phyloP scores from a whole-genome alignment of 129 eudicot genomes.

The Dittrichia graveolens region DNA sequence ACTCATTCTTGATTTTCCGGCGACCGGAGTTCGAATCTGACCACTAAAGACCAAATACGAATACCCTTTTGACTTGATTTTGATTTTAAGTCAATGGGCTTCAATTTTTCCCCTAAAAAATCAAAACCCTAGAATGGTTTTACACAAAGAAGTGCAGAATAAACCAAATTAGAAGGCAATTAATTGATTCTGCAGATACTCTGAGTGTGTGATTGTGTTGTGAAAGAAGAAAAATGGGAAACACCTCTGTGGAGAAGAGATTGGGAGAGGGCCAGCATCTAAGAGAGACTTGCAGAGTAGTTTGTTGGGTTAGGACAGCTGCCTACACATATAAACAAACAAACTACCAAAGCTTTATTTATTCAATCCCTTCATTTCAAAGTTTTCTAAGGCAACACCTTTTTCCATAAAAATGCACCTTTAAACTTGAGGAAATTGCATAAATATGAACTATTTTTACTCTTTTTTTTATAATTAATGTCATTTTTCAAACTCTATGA shows the following conservation, averaged over 20 bases:
- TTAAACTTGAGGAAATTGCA: too few relatives aligned
- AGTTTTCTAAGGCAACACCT: background rate
- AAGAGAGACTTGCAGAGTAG: background rate
- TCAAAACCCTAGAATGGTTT: constrained; percentile 34
- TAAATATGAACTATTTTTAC: too few relatives aligned
- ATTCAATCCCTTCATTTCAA: constrained; percentile 4
- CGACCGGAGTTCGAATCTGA: constrained; percentile 20
- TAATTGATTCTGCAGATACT: background rate
- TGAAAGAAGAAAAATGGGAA: background rate
- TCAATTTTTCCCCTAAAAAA: constrained; percentile 10
- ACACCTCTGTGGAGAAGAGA: background rate
- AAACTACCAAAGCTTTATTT: background rate
- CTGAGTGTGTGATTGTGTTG: background rate
- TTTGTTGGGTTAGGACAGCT: constrained; percentile 23
- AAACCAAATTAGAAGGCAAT: constrained; percentile 14
- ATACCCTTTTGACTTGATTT: background rate
- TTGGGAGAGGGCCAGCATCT: too few relatives aligned
- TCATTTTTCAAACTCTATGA: too few relatives aligned
- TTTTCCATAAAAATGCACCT: too few relatives aligned
- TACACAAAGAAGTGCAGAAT: constrained; percentile 9
- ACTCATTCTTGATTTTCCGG: constrained; percentile 51
- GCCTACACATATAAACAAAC: background rate
- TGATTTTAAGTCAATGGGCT: background rate
- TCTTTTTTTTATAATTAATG: too few relatives aligned
- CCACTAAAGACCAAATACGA: background rate